Base-by-base conservation (phyloP, 2,329 filamentous ascomycete species). In the Teratosphaeria destructans region DNA sequence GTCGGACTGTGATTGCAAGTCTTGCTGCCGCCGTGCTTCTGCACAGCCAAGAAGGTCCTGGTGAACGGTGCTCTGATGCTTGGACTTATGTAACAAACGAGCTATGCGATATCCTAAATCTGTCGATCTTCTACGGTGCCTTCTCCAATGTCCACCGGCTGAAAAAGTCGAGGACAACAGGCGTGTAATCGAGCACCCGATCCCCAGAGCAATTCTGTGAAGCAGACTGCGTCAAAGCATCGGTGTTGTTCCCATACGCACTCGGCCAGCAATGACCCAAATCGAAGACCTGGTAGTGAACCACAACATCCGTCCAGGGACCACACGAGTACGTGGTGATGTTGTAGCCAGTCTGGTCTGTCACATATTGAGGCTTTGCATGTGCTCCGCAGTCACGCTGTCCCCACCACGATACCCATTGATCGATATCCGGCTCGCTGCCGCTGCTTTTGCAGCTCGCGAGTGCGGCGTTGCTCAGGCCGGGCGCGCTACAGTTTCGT, bases 251-350 rank as follows among this genome's bases (percentile, higher is more conserved):
- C 7, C 62, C 62, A 8, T 54, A 60, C 12, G 47, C 49, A 47
- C 61, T 74, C 2, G 75, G 74, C 76, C 76, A 78, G 52, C 73
- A 71, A 61, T 78, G 76, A 7, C 67, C 69, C n/a, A 76, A 39
- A 5, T 74, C 72, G 11, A 65, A 70, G 37, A 75, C 67, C 47
- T 68, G 70, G 60, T 77, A 77, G 57, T 77, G 75, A 35, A 71
- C 65, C 8, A 76, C 69, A 5, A 70, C 61, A 26, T 73, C 71
- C 35, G 66, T 65, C 65, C 58, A 67, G 64, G 68, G 59, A 54
- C 62, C 62, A 62, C 70, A 63, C 3, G 67, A 66, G 60, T 68
- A 71, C 3, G 64, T 69, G 2, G 65, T 68, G 10, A 65, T 67
- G 56, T 74, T 74, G 59, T 66, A 68, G 14, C 64, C 63, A 62